Evolutionary conservation across 2,329 filamentous ascomycete genomes (phyloP).

Genomic region (Periglandula ipomoeae): DNA sequence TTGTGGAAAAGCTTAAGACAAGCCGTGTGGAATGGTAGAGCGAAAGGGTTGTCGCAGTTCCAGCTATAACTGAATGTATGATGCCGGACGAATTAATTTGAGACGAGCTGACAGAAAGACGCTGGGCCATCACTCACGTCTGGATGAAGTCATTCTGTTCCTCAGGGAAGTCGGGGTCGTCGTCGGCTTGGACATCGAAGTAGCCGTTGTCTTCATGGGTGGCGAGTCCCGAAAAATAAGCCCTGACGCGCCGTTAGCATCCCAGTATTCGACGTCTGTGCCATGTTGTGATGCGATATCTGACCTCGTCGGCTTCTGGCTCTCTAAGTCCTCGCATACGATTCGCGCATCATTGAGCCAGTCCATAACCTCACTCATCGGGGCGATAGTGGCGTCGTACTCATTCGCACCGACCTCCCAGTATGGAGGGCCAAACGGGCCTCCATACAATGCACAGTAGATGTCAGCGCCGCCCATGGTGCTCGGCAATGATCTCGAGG

Average conservation of each 20-base stretch:
- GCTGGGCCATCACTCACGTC: not conserved
- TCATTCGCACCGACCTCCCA: not conserved
- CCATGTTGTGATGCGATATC: not conserved
- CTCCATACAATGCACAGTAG: not conserved
- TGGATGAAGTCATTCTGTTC: not conserved
- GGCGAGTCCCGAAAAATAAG: not conserved
- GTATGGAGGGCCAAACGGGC: not conserved
- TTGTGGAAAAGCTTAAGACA: not conserved
- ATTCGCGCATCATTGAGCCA: not conserved
- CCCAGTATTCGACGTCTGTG: not conserved
- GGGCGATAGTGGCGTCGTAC: not conserved
- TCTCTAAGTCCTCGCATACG: not conserved
- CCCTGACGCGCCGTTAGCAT: not conserved
- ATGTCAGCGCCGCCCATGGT: slow-evolving; percentile 2
- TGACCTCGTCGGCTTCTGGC: not conserved
- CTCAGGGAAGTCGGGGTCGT: not conserved
- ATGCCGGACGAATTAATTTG: not conserved
- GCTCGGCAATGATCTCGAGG: too few relatives aligned
- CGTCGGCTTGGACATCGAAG: not conserved
- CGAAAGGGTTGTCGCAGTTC: not conserved
- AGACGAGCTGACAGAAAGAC: too few relatives aligned
- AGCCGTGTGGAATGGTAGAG: not conserved
- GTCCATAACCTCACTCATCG: not conserved
- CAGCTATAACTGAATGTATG: slow-evolving; percentile 1
- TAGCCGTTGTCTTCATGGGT: not conserved